These are phyloP conservation scores for Amanita phalloides DNA, from an alignment of 768 basidiomycete genomes.

Conservation along the genomic window DNA sequence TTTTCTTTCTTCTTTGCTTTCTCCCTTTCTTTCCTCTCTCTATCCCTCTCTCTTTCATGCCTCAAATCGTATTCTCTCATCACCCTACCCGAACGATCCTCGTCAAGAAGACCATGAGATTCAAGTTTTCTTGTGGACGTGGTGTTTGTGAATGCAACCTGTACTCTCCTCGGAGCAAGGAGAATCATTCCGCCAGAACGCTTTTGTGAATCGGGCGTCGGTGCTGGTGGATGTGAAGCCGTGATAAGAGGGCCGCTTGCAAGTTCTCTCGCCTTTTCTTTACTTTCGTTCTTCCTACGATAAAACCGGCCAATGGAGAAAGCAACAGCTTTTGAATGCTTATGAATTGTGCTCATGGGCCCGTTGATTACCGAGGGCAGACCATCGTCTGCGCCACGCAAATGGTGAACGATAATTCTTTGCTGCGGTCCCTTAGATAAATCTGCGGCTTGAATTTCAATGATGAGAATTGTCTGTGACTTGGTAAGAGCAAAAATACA, in stretches of 20 bases:
- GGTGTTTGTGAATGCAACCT: constrained; percentile 69
- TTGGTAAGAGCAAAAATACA: constrained; percentile 9
- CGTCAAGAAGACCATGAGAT: constrained; percentile 56
- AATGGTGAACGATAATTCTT: constrained; percentile 51
- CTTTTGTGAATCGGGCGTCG: constrained; percentile 10
- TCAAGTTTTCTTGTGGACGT: constrained; percentile 58
- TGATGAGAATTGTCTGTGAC: neutral
- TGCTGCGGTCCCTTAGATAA: constrained; percentile 54
- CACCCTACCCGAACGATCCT: constrained; percentile 19
- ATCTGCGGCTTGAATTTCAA: constrained; percentile 27
- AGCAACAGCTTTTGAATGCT: constrained; percentile 69
- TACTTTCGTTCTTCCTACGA: constrained; percentile 11
- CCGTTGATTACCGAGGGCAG: constrained; percentile 30
- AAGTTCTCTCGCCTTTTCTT: constrained; percentile 3
- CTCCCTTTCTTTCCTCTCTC: constrained; percentile 18
- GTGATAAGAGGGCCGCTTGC: constrained; percentile 1
- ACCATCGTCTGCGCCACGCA: constrained; percentile 35
- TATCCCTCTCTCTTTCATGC: constrained; percentile 10
- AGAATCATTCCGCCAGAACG: constrained; percentile 42
- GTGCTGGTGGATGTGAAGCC: constrained; percentile 1
- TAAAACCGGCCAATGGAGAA: constrained; percentile 73
- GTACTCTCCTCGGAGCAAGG: constrained; percentile 65
- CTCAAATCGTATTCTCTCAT: constrained; percentile 12
- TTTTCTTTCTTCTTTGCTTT: constrained; percentile 18
- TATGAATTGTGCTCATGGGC: constrained; percentile 64